Evolutionary conservation across 192 early-diverging fungal species (phyloP), one percentile per base, ranked within the genome.

Genomic region (Backusella morwellensis): DNA sequence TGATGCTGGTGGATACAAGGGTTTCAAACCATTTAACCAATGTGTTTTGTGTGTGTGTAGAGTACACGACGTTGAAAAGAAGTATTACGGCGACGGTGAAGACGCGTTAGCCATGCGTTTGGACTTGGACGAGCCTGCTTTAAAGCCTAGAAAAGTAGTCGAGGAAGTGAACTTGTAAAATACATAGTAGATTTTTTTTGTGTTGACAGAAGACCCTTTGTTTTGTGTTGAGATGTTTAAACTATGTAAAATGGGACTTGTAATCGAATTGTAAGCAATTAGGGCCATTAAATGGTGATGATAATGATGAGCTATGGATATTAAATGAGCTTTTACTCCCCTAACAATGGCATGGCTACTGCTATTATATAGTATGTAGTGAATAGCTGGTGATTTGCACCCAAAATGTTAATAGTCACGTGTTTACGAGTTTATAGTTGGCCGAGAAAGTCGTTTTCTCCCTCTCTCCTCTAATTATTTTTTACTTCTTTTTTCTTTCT

Each of bases 61-160:
- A 54, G 90, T 97, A 17, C 88, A 94, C 72, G 93, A 96, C 35
- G 91, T 96, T 23, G 98, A 99, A 81, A 93, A 93, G 77, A 95
- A 95, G 77, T 99, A 99, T 82, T 99, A 99, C 83, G 98, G 96
- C 4, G 97, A 99, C 82, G 98, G 98, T 23, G 98, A 99, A 81
- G 94, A 96, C 77, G 93, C 94, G 6, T 94, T 92, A 77, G 91
- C 90, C 29, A 94, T 94, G 92, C 88, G 89, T 63, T 85, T 88
- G 66, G 73, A 82, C 35, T 76, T 86, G 26, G 77, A 77, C 32
- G 76, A 76, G 19, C 73, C 77, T 68, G 74, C 71, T 14, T 75
- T 75, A 32, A 40, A 70, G 42, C 50, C 70, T 34, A 73, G 80
- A 40, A 77, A 77, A 23, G 70, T 82, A 15, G 77, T 82, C 2